Base-by-base conservation (phyloP, 169 alveolate species). In the Plasmodium falciparum region DNA sequence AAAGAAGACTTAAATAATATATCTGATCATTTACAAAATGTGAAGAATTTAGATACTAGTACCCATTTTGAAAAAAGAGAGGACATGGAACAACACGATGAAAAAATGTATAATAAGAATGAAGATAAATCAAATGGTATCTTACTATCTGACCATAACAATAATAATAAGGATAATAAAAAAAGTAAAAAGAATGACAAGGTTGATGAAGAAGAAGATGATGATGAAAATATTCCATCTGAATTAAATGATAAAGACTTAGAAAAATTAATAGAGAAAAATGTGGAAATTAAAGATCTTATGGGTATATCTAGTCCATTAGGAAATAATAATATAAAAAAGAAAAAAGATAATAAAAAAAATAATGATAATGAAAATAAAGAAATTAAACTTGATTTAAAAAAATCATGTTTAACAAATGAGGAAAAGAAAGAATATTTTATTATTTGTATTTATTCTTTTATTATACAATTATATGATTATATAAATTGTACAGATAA, bases 381-480 rank as follows among this genome's bases (percentile, higher is more conserved):
- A 69, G 91, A 83, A 83, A 83, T 69, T 56, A 83, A 83, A 83
- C 72, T 70, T 5, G 73, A 83, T 61, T 67, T 83, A 56, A 83
- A 83, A 39, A 83, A 67, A 22, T 26, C 13, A 29, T n/a, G 43
- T 17, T 63, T 83, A 29, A 69, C 91, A 43, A 50, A 69, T 24
- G 85, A 83, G 43, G 91, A 83, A 69, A 83, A 63, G 15, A 70
- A 83, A 9, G 91, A 83, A 20, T 54, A 43, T 59, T 83, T 83
- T 73, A 67, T 83, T 7, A 58, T 83, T 17, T 83, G 91, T 20
- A 54, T 83, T 29, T 49, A 83, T 61, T 83, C 91, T 6, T 83
- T 83, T 72, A 58, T 83, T 56, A 83, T 73, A 69, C 91, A 83
- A 54, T n/a, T 83, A 62, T 83, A 83, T 83, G 91, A 83, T 61